phyloP scores from a whole-genome alignment of 805 yeast species.

The Ogataea sp. region DNA sequence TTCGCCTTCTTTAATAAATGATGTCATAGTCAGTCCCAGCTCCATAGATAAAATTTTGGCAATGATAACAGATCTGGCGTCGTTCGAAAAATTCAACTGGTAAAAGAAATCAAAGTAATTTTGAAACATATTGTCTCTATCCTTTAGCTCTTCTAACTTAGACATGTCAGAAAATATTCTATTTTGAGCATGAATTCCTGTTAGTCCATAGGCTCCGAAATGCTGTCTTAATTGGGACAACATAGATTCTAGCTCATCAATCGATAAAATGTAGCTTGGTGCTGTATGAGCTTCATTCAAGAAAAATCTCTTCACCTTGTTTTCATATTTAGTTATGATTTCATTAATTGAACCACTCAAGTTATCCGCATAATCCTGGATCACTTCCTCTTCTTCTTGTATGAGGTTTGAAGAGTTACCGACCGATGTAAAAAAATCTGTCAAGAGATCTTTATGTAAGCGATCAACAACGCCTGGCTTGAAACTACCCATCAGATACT shows the following conservation, averaged over 20 bases:
- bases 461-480: background rate
- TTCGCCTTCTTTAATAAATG: background rate
- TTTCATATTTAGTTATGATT: slow-evolving; percentile 3
- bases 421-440: background rate
- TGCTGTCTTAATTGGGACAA: slow-evolving; percentile 21
- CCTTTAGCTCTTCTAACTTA: background rate
- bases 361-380: slow-evolving; percentile 19
- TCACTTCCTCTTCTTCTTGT: slow-evolving; percentile 7
- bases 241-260: slow-evolving; percentile 27
- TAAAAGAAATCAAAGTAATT: slow-evolving; percentile 3
- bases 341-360: slow-evolving; percentile 10
- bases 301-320: background rate
- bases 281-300: slow-evolving; percentile 2
- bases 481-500: no score
- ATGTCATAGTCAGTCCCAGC: slow-evolving; percentile 8
- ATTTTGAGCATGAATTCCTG: slow-evolving; percentile 1
- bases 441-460: background rate
- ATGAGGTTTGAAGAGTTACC: no score
- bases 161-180: slow-evolving; percentile 8
- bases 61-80: background rate
- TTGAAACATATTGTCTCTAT: slow-evolving; percentile 2
- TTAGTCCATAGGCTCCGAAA: slow-evolving; percentile 3
- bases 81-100: slow-evolving; percentile 1
- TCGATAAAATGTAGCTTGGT: slow-evolving; percentile 8
- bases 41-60: background rate